phyloP scores from a whole-genome alignment of 352 stramenopile species.

The Globisporangium iwayamae region DNA sequence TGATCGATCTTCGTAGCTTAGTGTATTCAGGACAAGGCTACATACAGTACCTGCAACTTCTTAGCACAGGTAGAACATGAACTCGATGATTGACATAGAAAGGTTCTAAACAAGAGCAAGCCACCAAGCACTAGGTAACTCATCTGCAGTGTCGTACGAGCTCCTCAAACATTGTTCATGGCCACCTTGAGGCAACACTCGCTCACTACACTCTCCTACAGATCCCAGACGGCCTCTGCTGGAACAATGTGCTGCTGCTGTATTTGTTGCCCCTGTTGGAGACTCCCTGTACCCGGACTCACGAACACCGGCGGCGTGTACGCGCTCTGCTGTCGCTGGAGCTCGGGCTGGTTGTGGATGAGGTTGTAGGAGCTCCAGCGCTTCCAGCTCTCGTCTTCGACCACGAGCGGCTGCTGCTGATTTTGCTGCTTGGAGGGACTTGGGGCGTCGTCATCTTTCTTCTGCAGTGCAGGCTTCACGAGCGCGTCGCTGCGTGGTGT shows the following conservation, averaged over 20 bases:
- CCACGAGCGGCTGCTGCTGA: conserved; percentile 50
- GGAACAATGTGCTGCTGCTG: conserved; percentile 25
- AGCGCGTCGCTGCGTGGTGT: neutral
- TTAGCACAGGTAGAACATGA: neutral
- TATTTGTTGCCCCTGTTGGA: conserved; percentile 16
- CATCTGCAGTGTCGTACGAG: neutral
- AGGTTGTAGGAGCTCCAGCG: conserved; percentile 75
- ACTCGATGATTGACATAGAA: no score
- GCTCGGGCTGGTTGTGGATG: conserved; percentile 42
- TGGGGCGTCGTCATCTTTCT: conserved; percentile 13
- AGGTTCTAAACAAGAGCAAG: neutral
- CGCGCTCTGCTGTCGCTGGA: conserved; percentile 23
- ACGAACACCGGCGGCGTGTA: conserved; percentile 59
- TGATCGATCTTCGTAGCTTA: neutral
- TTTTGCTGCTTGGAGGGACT: neutral
- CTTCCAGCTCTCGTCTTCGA: conserved; percentile 81
- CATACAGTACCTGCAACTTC: neutral
- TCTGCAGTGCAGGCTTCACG: conserved; percentile 13
- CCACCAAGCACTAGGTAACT: neutral
- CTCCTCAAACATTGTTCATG: neutral
- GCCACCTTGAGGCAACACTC: neutral
- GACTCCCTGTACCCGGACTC: conserved; percentile 15
- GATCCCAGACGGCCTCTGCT: conserved; percentile 72
- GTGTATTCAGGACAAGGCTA: neutral
- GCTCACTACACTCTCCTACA: conserved; percentile 23